These are phyloP conservation scores for Tremella mesenterica DNA, from an alignment of 768 basidiomycete species.

Conservation along the genomic window DNA sequence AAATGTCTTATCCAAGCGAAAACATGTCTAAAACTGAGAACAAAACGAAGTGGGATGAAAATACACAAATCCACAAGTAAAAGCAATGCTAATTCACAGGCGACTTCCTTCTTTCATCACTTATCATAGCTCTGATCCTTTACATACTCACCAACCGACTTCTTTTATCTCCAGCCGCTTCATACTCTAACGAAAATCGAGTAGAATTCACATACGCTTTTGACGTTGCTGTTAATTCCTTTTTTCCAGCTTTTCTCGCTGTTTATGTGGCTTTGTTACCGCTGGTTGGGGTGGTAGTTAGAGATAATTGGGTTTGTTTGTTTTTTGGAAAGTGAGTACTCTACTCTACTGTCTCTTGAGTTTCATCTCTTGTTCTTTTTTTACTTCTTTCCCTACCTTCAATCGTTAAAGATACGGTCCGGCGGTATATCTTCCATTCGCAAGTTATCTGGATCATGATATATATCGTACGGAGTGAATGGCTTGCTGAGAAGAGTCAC, in stretches of 20 bases:
- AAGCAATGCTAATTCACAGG: no score
- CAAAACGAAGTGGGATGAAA: no score
- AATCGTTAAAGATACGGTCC: no score
- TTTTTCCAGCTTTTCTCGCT: slow-evolving; percentile 86
- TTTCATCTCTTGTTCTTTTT: neutral
- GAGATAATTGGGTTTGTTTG: slow-evolving; percentile 86
- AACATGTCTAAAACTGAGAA: no score
- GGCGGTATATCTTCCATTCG: neutral
- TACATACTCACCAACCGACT: slow-evolving; percentile 67
- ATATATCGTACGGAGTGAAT: no score
- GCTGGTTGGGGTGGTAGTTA: slow-evolving; percentile 70
- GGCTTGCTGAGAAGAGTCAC: no score
- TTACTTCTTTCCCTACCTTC: no score
- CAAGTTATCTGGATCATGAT: neutral
- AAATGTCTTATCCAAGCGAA: no score
- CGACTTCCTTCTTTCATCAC: slow-evolving; percentile 73
- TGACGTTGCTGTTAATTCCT: slow-evolving; percentile 93
- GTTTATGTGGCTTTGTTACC: slow-evolving; percentile 83
- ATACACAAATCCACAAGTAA: no score
- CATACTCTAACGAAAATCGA: slow-evolving; percentile 54
- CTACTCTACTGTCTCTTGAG: neutral
- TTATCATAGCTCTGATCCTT: slow-evolving; percentile 54
- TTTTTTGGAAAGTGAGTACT: slow-evolving; percentile 68
- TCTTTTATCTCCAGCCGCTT: slow-evolving; percentile 54
- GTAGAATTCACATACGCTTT: slow-evolving; percentile 94